Base-by-base conservation (phyloP, 148 eudicot species). In the Nepenthes mirabilis region DNA sequence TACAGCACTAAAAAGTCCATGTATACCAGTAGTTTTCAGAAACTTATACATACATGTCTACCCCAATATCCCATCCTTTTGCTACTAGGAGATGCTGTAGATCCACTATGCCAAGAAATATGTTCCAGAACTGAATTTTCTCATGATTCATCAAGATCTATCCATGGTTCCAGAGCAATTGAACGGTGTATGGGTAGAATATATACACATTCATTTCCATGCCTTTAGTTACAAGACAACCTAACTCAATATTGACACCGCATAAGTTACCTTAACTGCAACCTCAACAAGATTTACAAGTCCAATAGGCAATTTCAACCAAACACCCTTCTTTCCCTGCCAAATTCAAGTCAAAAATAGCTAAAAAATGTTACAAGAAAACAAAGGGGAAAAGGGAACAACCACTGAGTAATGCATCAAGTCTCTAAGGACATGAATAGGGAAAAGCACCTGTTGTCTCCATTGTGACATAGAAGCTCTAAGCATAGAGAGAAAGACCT, bases 291-390 rank as follows among this genome's bases (percentile, higher is more conserved):
- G 94, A 74, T 80, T 79, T 55, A 71, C 87, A 52, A 79, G 81
- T 55, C 34, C 71, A 55, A 83, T 85, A 14, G 97, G 94, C 68
- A 86, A 65, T 55, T 86, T 86, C 56, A 86, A 66, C 97, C 97
- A 89, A 32, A 89, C 69, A 49, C 97, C 97, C 69, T 64, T 83
- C 80, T 83, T 89, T 0, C 87, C 85, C 96, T 89, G 81, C 68
- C 65, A 56, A 72, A 45, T 32, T 47, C 52, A 55, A 23, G 23
- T 23, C 23, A 23, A 23, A 23, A 23, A 23, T 23, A 23, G 23
- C 23, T 23, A 23, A 23, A 23, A 23, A 23, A 23, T 23, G 23
- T 12, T 57, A 43, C 34, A 55, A 56, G 14, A 55, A 23, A 47
- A 66, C 33, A 36, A 11, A 54, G 33, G 47, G 52, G 9, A 55